These are phyloP conservation scores for Penicillium chermesinum DNA, from an alignment of 495 filamentous ascomycete species.

Conservation along the genomic window DNA sequence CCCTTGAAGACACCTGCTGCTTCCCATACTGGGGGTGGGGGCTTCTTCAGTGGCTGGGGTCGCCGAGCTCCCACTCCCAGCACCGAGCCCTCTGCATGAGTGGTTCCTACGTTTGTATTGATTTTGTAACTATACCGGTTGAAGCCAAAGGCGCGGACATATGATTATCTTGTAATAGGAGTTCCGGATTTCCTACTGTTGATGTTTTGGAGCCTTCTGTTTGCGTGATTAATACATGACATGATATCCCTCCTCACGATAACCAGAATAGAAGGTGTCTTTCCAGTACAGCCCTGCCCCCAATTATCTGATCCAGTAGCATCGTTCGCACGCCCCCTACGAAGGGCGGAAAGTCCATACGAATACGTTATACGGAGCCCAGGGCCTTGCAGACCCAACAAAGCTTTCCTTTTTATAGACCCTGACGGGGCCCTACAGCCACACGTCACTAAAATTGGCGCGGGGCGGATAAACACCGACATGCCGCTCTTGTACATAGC, in stretches of 20 bases:
- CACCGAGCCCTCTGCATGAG: conserved; percentile 14
- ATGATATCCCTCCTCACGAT: too few relatives aligned
- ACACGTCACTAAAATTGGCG: neutral
- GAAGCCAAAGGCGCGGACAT: too few relatives aligned
- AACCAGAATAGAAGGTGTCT: too few relatives aligned
- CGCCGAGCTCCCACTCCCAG: conserved; percentile 37
- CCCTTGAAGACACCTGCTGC: conserved; percentile 15
- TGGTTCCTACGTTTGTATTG: neutral
- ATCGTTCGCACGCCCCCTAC: too few relatives aligned
- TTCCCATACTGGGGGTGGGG: conserved; percentile 21
- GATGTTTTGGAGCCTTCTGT: too few relatives aligned
- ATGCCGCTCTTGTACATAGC: neutral
- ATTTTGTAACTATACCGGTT: too few relatives aligned
- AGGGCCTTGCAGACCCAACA: too few relatives aligned
- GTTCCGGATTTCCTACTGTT: neutral
- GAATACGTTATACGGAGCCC: too few relatives aligned
- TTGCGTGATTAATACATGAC: too few relatives aligned
- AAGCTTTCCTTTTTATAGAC: neutral
- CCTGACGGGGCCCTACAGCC: neutral
- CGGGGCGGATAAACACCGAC: neutral
- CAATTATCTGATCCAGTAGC: too few relatives aligned
- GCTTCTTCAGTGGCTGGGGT: conserved; percentile 56
- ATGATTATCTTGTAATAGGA: neutral
- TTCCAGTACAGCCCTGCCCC: too few relatives aligned
- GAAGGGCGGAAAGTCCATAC: too few relatives aligned